A percentile compares a stretch with the other conserved stretches of the same genome.
Conservation (phyloP, 495 filamentous ascomycete species). For the Neurospora sp. region DNA sequence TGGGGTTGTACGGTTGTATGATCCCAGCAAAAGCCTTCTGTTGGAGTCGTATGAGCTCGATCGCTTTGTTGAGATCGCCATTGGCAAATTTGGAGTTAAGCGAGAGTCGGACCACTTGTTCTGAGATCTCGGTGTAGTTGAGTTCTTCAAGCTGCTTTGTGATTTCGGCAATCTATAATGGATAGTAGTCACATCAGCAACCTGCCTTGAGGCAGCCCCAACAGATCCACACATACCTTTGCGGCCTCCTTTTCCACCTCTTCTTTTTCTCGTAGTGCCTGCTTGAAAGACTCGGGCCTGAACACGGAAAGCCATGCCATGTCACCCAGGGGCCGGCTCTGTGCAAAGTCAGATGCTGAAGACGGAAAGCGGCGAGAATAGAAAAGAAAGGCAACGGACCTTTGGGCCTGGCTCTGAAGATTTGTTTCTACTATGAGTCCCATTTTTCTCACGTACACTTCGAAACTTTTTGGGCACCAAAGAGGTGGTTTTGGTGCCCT, state of each 20-base stretch:
- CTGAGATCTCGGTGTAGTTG: constrained; percentile 44
- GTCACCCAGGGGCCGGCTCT: constrained; percentile 29
- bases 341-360: constrained; percentile 12
- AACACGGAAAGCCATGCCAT: constrained; percentile 46
- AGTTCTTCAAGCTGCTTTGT: constrained; percentile 38
- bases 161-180: constrained; percentile 45
- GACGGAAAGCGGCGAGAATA: constrained; percentile 3
- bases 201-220: not conserved
- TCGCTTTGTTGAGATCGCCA: constrained; percentile 63
- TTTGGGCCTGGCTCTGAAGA: constrained; percentile 40
- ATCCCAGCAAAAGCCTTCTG: constrained; percentile 75
- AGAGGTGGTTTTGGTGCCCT: constrained; percentile 8
- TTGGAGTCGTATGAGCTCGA: constrained; percentile 63
- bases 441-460: constrained; percentile 61
- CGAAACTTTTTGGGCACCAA: constrained; percentile 46
- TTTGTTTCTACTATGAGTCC: constrained; percentile 37
- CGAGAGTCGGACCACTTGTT: constrained; percentile 61
- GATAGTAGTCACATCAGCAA: not conserved
- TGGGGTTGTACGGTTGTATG: constrained; percentile 59
- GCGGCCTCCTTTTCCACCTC: constrained; percentile 37
- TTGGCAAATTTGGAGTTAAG: constrained; percentile 53
- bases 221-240: constrained; percentile 22
- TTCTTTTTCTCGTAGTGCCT: constrained; percentile 44
- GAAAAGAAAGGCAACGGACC: constrained; percentile 24
- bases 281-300: constrained; percentile 40